A percentile compares a stretch with the other conserved stretches of the same genome.
These are phyloP conservation scores for Diospyros lotus DNA, from an alignment of 148 eudicot species.

Conservation along the genomic window DNA sequence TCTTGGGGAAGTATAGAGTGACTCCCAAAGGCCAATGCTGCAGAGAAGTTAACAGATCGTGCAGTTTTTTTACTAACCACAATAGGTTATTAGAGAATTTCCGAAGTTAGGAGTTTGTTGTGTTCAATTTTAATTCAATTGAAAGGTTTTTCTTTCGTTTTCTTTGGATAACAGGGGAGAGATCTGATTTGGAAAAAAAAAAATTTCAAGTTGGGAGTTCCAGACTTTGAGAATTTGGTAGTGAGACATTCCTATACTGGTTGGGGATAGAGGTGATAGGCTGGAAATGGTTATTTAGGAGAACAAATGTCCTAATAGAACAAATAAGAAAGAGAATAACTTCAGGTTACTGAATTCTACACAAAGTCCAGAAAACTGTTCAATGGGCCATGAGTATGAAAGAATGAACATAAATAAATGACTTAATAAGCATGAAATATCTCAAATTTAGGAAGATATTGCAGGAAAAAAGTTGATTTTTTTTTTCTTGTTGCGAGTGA, in stretches of 20 bases:
- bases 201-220: background rate
- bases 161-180: too few species aligned
- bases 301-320: background rate
- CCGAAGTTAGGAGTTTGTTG: background rate
- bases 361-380: background rate
- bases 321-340: background rate
- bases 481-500: background rate
- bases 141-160: too few species aligned
- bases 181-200: too few species aligned
- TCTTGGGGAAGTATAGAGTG: too few species aligned
- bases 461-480: background rate
- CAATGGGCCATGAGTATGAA: too few species aligned
- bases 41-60: background rate
- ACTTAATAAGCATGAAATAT: background rate
- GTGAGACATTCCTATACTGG: background rate
- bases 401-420: background rate
- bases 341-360: background rate
- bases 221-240: constrained; percentile 1
- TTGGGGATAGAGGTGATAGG: background rate
- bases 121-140: background rate
- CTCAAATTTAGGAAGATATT: background rate
- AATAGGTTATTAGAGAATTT: background rate
- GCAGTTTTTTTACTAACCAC: background rate
- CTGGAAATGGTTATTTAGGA: background rate
- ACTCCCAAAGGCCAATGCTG: background rate